Evolutionary conservation across 192 early-diverging fungal species (phyloP).

Genomic region (Dissophora globulifera): DNA sequence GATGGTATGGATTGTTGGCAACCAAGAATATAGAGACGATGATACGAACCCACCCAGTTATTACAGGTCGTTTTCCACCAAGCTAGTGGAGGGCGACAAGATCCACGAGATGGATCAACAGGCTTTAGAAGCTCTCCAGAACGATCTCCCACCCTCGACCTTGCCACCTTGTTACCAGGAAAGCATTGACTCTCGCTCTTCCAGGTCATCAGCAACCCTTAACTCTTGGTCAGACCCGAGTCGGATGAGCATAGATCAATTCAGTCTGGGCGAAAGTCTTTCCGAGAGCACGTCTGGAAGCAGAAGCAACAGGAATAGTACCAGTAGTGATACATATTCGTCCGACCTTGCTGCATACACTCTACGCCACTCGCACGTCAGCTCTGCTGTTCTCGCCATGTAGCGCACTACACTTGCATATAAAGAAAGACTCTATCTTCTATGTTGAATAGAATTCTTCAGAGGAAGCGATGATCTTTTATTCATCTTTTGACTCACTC

Average conservation of each 20-base stretch:
- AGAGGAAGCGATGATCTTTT: too few relatives aligned
- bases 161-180: constrained; percentile 29
- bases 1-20: constrained; percentile 21
- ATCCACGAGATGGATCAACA: constrained; percentile 39
- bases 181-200: constrained; percentile 4
- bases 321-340: constrained; percentile 1
- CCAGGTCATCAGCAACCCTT: constrained; percentile 4
- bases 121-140: constrained; percentile 32
- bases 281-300: neutral
- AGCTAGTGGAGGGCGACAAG: constrained; percentile 28
- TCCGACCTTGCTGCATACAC: constrained; percentile 29
- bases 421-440: too few relatives aligned
- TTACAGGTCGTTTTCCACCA: constrained; percentile 39
- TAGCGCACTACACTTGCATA: too few relatives aligned
- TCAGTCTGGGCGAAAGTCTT: constrained; percentile 20
- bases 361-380: constrained; percentile 18
- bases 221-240: constrained; percentile 4
- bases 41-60: constrained; percentile 36
- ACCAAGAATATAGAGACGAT: constrained; percentile 44
- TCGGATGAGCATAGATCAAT: constrained; percentile 7
- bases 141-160: neutral
- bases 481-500: too few relatives aligned
- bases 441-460: too few relatives aligned
- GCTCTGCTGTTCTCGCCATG: constrained; percentile 5
- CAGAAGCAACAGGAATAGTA: too few relatives aligned